Conservation (phyloP, 805 yeast genomes). For the Schwanniomyces occidentalis region DNA sequence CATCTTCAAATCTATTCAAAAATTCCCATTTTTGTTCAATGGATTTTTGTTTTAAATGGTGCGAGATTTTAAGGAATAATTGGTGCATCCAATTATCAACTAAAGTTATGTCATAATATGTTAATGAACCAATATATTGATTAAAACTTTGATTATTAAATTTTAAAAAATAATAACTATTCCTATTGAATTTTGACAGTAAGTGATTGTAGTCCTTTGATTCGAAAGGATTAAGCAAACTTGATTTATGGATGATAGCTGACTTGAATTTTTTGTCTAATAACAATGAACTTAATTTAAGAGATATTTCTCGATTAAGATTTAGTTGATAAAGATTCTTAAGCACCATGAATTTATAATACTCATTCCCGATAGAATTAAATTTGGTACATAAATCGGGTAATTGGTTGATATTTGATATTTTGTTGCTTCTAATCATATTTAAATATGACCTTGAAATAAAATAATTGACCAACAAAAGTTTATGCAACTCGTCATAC, state of each 20-base stretch:
- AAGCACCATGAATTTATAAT: slow-evolving; percentile 11
- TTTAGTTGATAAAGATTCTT: slow-evolving; percentile 3
- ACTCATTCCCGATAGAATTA: slow-evolving; percentile 16
- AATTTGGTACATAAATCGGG: slow-evolving; percentile 17
- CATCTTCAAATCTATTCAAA: neutral
- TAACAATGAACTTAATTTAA: slow-evolving; percentile 5
- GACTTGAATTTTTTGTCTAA: slow-evolving; percentile 16
- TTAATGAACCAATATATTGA: slow-evolving; percentile 21
- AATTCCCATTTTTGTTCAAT: slow-evolving; percentile 1
- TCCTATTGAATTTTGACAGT: slow-evolving; percentile 6
- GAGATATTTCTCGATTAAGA: slow-evolving; percentile 3
- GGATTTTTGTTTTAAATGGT: neutral
- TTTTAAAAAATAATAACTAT: slow-evolving; percentile 10
- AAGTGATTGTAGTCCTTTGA: slow-evolving; percentile 6
- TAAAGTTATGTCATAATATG: slow-evolving; percentile 5
- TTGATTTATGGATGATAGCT: slow-evolving; percentile 9
- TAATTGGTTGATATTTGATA: slow-evolving; percentile 4
- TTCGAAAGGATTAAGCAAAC: slow-evolving; percentile 13
- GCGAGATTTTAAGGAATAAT: slow-evolving; percentile 4
- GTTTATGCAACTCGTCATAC: slow-evolving; percentile 4
- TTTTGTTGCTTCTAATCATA: neutral
- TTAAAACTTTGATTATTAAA: slow-evolving; percentile 17
- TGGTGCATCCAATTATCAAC: slow-evolving; percentile 15
- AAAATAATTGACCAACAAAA: slow-evolving; percentile 11
- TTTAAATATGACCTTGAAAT: slow-evolving; percentile 14